These are phyloP conservation scores for Aquilaria yunnanensis DNA, from an alignment of 345 rosid species.

Conservation along the genomic window DNA sequence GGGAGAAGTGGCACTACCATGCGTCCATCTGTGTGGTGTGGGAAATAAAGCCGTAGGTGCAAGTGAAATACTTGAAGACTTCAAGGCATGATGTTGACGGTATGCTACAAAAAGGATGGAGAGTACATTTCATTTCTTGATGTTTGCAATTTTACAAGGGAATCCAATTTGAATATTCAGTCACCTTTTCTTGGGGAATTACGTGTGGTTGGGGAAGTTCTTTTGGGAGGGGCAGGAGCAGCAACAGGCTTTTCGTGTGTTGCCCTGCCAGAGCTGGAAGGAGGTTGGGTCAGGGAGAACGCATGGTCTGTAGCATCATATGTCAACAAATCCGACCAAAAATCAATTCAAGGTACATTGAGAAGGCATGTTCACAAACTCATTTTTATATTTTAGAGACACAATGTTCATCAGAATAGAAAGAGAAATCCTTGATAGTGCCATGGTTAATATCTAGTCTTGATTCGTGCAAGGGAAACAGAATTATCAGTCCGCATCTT, in stretches of 20 bases:
- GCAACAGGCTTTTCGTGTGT: constrained; percentile 21
- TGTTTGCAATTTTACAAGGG: neutral
- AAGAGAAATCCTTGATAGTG: neutral
- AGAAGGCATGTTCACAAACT: neutral
- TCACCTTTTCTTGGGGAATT: constrained; percentile 27
- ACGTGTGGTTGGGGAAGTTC: constrained; percentile 14
- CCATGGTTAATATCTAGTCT: neutral
- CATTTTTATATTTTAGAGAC: constrained; percentile 2
- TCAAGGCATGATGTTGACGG: constrained; percentile 18
- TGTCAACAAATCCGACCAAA: constrained; percentile 11
- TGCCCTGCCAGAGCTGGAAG: constrained; percentile 21
- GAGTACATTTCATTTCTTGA: constrained; percentile 1
- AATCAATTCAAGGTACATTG: constrained; percentile 3
- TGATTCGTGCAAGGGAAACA: no score
- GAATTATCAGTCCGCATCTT: neutral
- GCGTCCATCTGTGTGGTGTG: constrained; percentile 23
- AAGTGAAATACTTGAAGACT: constrained; percentile 45
- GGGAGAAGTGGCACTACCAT: constrained; percentile 27
- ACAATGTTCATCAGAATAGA: neutral
- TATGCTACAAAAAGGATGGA: constrained; percentile 25
- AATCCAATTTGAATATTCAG: constrained; percentile 4
- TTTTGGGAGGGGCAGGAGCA: constrained; percentile 16
- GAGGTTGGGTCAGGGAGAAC: constrained; percentile 17
- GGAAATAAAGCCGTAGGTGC: constrained; percentile 35
- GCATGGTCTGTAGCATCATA: constrained; percentile 24